Conservation (phyloP, 1,284 basidiomycete genomes). For the Anthracocystis setariae region DNA sequence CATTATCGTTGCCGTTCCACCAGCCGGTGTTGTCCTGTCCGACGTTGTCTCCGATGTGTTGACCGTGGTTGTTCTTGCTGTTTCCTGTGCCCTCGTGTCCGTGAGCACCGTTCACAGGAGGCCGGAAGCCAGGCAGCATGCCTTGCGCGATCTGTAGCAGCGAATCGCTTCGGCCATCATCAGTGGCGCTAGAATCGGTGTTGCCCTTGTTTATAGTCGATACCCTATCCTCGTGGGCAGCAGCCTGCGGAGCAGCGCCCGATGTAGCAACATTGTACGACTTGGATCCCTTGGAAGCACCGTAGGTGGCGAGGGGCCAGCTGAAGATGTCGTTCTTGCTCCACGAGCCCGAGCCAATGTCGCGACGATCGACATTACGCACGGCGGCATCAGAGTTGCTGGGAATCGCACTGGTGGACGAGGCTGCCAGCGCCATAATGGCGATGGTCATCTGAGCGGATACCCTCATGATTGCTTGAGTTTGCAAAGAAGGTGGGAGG, state of each 20-base stretch:
- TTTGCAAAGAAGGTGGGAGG: too few species aligned
- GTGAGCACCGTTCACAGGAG: conserved; percentile 4
- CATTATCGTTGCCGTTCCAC: conserved; percentile 7
- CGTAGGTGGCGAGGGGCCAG: conserved; percentile 7
- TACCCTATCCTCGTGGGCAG: too few species aligned
- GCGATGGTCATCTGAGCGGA: conserved; percentile 15
- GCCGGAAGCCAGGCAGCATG: conserved; percentile 2
- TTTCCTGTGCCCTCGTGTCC: conserved; percentile 7
- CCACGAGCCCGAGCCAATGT: conserved; percentile 9
- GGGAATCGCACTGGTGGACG: conserved; percentile 10
- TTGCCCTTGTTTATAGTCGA: too few species aligned
- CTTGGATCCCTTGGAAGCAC: conserved; percentile 1
- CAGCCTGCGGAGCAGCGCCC: too few species aligned
- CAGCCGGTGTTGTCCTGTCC: background rate
- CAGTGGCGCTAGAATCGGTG: too few species aligned
- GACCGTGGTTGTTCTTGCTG: conserved; percentile 13
- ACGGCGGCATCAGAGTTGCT: conserved; percentile 3
- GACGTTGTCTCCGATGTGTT: conserved; percentile 3
- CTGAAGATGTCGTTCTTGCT: conserved; percentile 6
- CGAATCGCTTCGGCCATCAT: too few species aligned
- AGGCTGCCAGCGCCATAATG: conserved; percentile 16
- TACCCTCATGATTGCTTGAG: conserved; percentile 9
- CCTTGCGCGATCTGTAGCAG: too few species aligned
- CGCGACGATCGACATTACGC: background rate
- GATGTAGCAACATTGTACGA: too few species aligned